These are phyloP conservation scores for Protomyces inouyei DNA, from an alignment of 1,139 yeast species.

Conservation along the genomic window DNA sequence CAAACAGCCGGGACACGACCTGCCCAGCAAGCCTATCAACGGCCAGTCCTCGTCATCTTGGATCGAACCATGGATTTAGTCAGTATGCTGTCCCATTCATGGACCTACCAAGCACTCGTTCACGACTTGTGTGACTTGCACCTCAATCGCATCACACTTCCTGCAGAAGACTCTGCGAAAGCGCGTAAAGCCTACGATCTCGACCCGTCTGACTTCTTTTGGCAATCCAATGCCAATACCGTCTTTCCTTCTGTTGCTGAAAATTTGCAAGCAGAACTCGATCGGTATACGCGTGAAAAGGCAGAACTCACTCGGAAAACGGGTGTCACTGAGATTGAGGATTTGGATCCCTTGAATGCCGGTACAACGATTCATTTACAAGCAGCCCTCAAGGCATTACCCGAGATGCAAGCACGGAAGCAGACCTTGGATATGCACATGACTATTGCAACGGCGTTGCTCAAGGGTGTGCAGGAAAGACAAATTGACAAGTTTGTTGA, in stretches of 20 bases:
- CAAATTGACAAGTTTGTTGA: constrained; percentile 87
- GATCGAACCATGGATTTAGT: constrained; percentile 88
- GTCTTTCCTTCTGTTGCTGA: constrained; percentile 99
- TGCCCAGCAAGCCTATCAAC: constrained; percentile 39
- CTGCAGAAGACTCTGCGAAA: constrained; percentile 23
- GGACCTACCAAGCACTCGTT: constrained; percentile 96
- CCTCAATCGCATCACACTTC: constrained; percentile 69
- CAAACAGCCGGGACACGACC: background rate
- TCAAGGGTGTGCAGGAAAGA: constrained; percentile 77
- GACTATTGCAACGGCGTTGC: constrained; percentile 82
- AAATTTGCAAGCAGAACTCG: constrained; percentile 78
- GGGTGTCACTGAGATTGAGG: constrained; percentile 63
- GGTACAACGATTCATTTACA: constrained; percentile 68
- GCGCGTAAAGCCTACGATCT: constrained; percentile 61
- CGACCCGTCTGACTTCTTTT: constrained; percentile 88
- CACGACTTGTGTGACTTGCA: constrained; percentile 81
- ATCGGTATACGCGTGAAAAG: constrained; percentile 78
- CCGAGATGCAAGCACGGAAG: constrained; percentile 85
- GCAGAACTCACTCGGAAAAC: constrained; percentile 75
- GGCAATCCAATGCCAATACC: constrained; percentile 74
- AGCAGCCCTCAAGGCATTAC: constrained; percentile 85
- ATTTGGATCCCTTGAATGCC: constrained; percentile 43
- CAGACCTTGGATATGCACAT: constrained; percentile 90
- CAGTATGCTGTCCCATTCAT: constrained; percentile 92
- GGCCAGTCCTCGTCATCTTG: constrained; percentile 72